These are phyloP conservation scores for Nephelium lappaceum DNA, from an alignment of 345 rosid genomes.

Conservation along the genomic window DNA sequence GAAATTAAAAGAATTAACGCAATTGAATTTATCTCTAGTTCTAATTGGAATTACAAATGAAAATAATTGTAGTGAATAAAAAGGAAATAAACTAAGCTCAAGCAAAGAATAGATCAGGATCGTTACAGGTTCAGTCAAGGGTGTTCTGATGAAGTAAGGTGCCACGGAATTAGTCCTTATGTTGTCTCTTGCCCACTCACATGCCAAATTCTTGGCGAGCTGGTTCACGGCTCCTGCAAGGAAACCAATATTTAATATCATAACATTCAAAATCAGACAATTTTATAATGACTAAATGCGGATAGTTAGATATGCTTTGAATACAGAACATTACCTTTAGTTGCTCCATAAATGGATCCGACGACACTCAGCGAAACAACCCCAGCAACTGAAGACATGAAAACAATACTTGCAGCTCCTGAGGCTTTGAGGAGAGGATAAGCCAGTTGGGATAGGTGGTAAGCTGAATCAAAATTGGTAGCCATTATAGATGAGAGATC, in stretches of 20 bases:
- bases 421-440: conserved; percentile 63
- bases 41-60: too few relatives aligned
- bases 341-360: conserved; percentile 43
- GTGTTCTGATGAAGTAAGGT: conserved; percentile 29
- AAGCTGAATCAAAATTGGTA: conserved; percentile 27
- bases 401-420: conserved; percentile 51
- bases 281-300: too few relatives aligned
- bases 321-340: conserved; percentile 42
- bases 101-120: too few relatives aligned
- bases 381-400: conserved; percentile 55
- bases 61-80: too few relatives aligned
- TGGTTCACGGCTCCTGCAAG: conserved; percentile 46
- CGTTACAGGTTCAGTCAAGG: background rate
- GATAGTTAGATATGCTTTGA: too few relatives aligned
- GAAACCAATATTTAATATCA: conserved; percentile 26
- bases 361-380: conserved; percentile 19
- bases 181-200: conserved; percentile 58
- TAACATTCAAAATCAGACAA: background rate
- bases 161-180: conserved; percentile 49
- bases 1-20: background rate
- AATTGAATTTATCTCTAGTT: too few relatives aligned
- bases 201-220: conserved; percentile 47
- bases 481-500: conserved; percentile 35
- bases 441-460: conserved; percentile 53
- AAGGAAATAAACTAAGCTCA: too few relatives aligned